Conservation (phyloP, 2,329 filamentous ascomycete genomes). For the Colletotrichum gigasporum region DNA sequence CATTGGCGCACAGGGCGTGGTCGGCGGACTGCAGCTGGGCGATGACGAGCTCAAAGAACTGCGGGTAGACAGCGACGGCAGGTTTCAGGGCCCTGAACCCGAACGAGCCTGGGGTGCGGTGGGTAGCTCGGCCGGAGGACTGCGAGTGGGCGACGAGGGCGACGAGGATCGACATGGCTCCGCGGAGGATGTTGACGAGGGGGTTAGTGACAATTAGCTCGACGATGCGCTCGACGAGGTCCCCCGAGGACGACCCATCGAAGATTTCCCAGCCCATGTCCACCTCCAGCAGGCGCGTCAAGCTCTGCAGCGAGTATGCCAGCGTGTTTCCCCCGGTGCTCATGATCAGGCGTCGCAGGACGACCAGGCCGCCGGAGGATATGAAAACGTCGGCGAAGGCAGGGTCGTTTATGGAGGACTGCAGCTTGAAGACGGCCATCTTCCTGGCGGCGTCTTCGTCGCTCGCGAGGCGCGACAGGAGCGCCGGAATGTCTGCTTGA, state of each 20-base stretch:
- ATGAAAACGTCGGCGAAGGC: slow-evolving; percentile 98
- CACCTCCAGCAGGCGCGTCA: slow-evolving; percentile 88
- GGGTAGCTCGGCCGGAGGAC: slow-evolving; percentile 52
- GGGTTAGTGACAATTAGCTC: slow-evolving; percentile 95
- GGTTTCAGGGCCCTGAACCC: slow-evolving; percentile 94
- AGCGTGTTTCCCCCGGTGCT: slow-evolving; percentile 90
- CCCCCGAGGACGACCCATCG: slow-evolving; percentile 68
- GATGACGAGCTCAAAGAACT: slow-evolving; percentile 95
- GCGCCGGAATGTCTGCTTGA: slow-evolving; percentile 72
- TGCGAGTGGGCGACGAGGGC: slow-evolving; percentile 90
- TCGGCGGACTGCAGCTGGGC: slow-evolving; percentile 92
- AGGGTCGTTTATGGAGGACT: slow-evolving; percentile 93
- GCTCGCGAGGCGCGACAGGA: slow-evolving; percentile 71
- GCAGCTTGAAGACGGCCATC: slow-evolving; percentile 98
- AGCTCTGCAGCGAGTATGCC: slow-evolving; percentile 91
- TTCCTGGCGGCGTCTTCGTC: slow-evolving; percentile 92
- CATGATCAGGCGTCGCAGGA: slow-evolving; percentile 85
- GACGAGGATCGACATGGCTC: slow-evolving; percentile 96
- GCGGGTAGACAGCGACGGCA: slow-evolving; percentile 87
- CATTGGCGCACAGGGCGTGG: slow-evolving; percentile 94
- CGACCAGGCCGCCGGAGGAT: slow-evolving; percentile 82
- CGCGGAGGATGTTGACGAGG: slow-evolving; percentile 94
- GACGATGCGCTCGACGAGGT: slow-evolving; percentile 81
- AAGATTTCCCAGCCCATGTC: slow-evolving; percentile 98
- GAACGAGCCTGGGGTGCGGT: slow-evolving; percentile 68